Evolutionary conservation across 2,329 filamentous ascomycete genomes (phyloP), one percentile per base, ranked within the genome.

Genomic region (Pyricularia pennisetigena): DNA sequence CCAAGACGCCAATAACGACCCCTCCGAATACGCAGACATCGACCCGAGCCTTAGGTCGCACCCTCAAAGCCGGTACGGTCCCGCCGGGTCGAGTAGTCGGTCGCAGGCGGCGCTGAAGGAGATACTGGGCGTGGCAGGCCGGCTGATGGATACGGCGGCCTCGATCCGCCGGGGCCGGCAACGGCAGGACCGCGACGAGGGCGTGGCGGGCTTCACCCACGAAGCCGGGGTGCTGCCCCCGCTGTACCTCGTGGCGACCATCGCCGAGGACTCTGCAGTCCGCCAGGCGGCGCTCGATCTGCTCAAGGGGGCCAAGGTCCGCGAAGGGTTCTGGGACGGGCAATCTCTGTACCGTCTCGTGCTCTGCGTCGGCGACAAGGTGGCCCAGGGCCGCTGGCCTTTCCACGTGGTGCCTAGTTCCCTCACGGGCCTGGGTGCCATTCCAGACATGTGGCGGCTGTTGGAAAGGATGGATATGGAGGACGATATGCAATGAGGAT

Each of bases 201-300:
- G 49, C 10, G 23, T n/a, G 10, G 29, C 41, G n/a, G 26, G 61
- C 20, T 70, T 68, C 68, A 68, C 49, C 26, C 66, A 68, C 67
- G 69, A 70, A 41, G 30, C 67, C 6, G 69, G 69, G 26, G 65
- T 67, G 32, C 63, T 70, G 16, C 67, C 63, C 23, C 64, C 69
- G 1, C 66, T 73, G 7, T 72, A 69, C 69, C 65, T 72, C 1
- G 69, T 71, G 26, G 70, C 72, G 1, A 63, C 67, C 4, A 62
- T 69, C 8, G 30, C 69, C 3, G 14, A 59, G 26, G 69, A 71
- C 64, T 23, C 67, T 1, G 12, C 28, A 0, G 14, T 69, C 9
- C 71, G 69, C 30, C 24, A 66, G 12, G 35, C 57, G 4, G 71
- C 71, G 6, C 63, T 69, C 0, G 35, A 63, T 9, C 23, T 71